Percentiles rank a stretch among this genome's conserved stretches.
phyloP scores from a whole-genome alignment of 495 filamentous ascomycete genomes.

The Neurospora sp. region DNA sequence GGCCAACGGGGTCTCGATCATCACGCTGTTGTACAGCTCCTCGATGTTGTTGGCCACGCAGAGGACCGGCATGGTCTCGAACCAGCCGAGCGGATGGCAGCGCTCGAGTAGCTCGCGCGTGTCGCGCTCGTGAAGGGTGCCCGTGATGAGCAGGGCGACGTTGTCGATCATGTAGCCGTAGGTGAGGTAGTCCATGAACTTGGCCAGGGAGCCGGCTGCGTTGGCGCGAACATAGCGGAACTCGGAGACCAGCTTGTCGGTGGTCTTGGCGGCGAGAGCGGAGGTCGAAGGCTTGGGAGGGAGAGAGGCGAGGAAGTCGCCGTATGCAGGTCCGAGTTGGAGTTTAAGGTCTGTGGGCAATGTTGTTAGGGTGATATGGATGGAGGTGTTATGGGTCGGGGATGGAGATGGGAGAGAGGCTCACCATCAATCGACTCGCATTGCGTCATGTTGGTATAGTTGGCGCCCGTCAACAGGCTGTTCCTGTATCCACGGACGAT shows the following conservation, averaged over 20 bases:
- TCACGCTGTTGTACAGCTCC: conserved; percentile 93
- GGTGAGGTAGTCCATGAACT: conserved; percentile 94
- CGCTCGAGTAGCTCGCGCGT: conserved; percentile 90
- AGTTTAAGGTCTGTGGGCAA: conserved; percentile 75
- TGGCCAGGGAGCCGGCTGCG: conserved; percentile 76
- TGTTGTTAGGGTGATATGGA: conserved; percentile 1
- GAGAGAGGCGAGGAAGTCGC: conserved; percentile 89
- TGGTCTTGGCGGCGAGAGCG: conserved; percentile 84
- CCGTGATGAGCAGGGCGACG: conserved; percentile 94
- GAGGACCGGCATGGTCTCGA: conserved; percentile 96
- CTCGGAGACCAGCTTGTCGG: conserved; percentile 94
- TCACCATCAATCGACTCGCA: conserved; percentile 97
- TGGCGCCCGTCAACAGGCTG: conserved; percentile 75
- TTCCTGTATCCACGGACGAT: conserved; percentile 96
- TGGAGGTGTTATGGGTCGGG: background rate
- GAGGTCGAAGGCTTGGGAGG: conserved; percentile 97
- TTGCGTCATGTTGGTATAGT: conserved; percentile 94
- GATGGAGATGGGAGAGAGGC: conserved; percentile 7
- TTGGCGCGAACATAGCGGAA: conserved; percentile 94
- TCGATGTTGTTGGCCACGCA: conserved; percentile 98
- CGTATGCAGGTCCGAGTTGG: conserved; percentile 91
- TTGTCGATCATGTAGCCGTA: conserved; percentile 99
- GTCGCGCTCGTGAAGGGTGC: conserved; percentile 94
- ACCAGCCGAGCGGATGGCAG: conserved; percentile 96
- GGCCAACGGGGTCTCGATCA: conserved; percentile 92